These are phyloP conservation scores for Populus alba DNA, from an alignment of 345 rosid genomes.

Conservation along the genomic window DNA sequence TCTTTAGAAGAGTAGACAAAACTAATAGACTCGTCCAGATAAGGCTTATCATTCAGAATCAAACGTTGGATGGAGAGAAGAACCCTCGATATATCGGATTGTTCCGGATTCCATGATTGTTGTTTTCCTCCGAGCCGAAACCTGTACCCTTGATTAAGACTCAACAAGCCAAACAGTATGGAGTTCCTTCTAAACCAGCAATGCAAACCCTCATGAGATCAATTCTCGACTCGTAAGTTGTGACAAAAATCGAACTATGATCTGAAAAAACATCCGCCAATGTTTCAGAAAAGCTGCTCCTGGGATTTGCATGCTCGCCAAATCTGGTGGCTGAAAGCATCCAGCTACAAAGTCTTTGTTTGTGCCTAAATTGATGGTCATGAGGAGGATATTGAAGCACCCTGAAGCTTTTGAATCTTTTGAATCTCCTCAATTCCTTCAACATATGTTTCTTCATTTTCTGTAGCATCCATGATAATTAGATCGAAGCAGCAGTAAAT, in stretches of 20 bases:
- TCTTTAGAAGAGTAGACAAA: not conserved
- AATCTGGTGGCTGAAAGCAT: too few relatives aligned
- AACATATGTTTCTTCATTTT: not conserved
- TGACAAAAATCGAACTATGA: too few relatives aligned
- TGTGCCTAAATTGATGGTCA: slow-evolving; percentile 2
- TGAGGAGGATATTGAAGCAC: not conserved
- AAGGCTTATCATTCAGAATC: slow-evolving; percentile 5
- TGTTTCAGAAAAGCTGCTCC: too few relatives aligned
- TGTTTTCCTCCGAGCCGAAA: not conserved
- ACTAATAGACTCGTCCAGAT: not conserved
- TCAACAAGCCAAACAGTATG: too few relatives aligned
- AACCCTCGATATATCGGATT: not conserved
- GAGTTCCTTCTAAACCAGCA: too few relatives aligned
- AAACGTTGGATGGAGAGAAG: slow-evolving; percentile 9
- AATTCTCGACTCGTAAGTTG: too few relatives aligned
- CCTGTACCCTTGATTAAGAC: not conserved
- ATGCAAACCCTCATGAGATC: too few relatives aligned
- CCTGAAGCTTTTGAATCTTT: not conserved
- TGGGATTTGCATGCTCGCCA: too few relatives aligned
- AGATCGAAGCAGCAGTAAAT: not conserved
- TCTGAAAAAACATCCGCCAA: too few relatives aligned
- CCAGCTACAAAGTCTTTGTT: too few relatives aligned
- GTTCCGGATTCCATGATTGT: not conserved
- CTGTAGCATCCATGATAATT: not conserved
- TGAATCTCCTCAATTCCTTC: slow-evolving; percentile 20